Conservation (phyloP, 306 rosid species). For the Oxytropis ochrocephala region DNA sequence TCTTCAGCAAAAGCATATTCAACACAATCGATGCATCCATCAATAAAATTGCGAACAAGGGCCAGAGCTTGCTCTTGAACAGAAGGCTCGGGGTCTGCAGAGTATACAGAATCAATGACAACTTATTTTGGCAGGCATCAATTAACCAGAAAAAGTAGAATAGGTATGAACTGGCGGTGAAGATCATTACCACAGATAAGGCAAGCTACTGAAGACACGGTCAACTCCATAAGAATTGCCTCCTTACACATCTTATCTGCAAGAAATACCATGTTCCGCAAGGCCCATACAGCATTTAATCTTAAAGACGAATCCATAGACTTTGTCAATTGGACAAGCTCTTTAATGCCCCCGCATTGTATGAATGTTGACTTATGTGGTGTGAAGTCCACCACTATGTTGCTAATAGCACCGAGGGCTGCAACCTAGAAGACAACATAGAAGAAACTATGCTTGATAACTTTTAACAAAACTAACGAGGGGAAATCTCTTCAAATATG, state of each 20-base stretch:
- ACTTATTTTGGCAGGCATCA: conserved; percentile 5
- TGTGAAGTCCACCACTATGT: conserved; percentile 70
- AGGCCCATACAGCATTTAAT: conserved; percentile 78
- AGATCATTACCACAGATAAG: conserved; percentile 64
- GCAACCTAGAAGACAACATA: conserved; percentile 65
- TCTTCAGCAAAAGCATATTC: conserved; percentile 68
- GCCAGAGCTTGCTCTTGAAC: conserved; percentile 87
- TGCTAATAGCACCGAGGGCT: conserved; percentile 76
- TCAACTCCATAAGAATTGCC: conserved; percentile 58
- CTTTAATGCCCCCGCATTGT: conserved; percentile 74
- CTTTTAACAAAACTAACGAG: neutral
- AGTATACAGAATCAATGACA: conserved; percentile 17
- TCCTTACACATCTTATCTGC: conserved; percentile 61
- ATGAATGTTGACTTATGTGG: conserved; percentile 50
- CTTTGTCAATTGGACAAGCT: conserved; percentile 71
- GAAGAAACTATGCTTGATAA: neutral
- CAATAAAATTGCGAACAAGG: conserved; percentile 83
- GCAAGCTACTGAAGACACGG: conserved; percentile 64
- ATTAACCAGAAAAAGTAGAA: neutral
- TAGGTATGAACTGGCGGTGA: neutral
- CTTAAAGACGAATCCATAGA: conserved; percentile 82
- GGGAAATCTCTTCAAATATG: neutral
- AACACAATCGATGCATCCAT: conserved; percentile 63
- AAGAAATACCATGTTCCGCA: conserved; percentile 83
- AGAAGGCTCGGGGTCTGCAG: conserved; percentile 77